Conservation (phyloP, 257 asterid genomes). For the Nicotiana knightiana region DNA sequence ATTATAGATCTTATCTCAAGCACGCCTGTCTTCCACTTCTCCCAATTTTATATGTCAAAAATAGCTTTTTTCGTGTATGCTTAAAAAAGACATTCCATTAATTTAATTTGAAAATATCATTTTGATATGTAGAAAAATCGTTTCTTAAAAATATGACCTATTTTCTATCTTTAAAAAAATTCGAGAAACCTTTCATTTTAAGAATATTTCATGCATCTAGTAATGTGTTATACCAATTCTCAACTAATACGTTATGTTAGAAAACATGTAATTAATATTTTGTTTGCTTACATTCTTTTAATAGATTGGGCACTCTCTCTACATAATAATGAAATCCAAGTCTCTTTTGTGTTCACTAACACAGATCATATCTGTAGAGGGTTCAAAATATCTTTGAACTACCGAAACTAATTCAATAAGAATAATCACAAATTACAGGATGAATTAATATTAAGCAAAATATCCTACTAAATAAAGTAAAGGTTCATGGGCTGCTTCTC, state of each 20-base stretch:
- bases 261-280: neutral
- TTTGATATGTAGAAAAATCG: neutral
- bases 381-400: neutral
- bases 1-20: neutral
- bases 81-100: neutral
- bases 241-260: neutral
- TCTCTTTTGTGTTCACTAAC: neutral
- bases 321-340: neutral
- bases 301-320: neutral
- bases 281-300: neutral
- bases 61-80: neutral
- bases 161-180: neutral
- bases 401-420: neutral
- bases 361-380: neutral
- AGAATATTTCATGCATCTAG: neutral
- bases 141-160: neutral
- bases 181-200: neutral
- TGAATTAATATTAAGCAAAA: neutral
- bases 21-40: neutral
- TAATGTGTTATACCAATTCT: neutral
- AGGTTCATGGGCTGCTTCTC: neutral
- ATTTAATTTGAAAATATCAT: neutral
- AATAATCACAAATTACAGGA: neutral
- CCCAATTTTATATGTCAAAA: neutral
- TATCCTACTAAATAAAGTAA: neutral